Evolutionary conservation across 2,329 filamentous ascomycete genomes (phyloP).

Genomic region (Xylariaceae sp.): DNA sequence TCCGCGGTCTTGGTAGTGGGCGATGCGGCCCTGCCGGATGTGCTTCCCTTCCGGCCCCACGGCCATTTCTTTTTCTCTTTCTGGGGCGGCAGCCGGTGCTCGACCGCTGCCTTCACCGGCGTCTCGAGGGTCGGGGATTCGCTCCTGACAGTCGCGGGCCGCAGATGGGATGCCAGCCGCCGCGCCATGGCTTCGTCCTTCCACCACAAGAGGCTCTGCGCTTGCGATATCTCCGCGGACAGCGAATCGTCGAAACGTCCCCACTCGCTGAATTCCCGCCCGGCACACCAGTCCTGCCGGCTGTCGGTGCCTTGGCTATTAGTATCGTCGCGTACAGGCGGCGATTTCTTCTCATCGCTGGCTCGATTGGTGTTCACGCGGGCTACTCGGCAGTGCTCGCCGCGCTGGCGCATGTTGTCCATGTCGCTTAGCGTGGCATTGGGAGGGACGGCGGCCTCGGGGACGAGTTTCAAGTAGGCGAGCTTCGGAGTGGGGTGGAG

Average conservation of each 20-base stretch:
- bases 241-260: slow-evolving; percentile 38
- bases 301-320: not conserved
- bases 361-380: slow-evolving; percentile 17
- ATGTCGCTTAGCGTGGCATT: slow-evolving; percentile 27
- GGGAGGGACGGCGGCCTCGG: slow-evolving; percentile 37
- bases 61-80: slow-evolving; percentile 35
- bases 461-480: slow-evolving; percentile 45
- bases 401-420: slow-evolving; percentile 30
- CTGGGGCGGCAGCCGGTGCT: slow-evolving; percentile 30
- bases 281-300: slow-evolving; percentile 16
- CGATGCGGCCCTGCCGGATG: slow-evolving; percentile 11
- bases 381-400: slow-evolving; percentile 27
- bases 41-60: slow-evolving; percentile 27
- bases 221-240: slow-evolving; percentile 1
- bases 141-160: slow-evolving; percentile 32
- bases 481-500: slow-evolving; percentile 32
- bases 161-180: slow-evolving; percentile 43
- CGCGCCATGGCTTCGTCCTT: slow-evolving; percentile 43
- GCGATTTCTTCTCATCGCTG: slow-evolving; percentile 12
- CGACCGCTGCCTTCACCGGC: slow-evolving; percentile 31
- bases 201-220: slow-evolving; percentile 41
- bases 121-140: slow-evolving; percentile 8
- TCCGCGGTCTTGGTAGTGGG: slow-evolving; percentile 4
- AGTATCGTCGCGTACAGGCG: too few species aligned
- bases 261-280: slow-evolving; percentile 43